Base-by-base conservation (phyloP, 2,329 filamentous ascomycete species). In the Metarhizium guizhouense region DNA sequence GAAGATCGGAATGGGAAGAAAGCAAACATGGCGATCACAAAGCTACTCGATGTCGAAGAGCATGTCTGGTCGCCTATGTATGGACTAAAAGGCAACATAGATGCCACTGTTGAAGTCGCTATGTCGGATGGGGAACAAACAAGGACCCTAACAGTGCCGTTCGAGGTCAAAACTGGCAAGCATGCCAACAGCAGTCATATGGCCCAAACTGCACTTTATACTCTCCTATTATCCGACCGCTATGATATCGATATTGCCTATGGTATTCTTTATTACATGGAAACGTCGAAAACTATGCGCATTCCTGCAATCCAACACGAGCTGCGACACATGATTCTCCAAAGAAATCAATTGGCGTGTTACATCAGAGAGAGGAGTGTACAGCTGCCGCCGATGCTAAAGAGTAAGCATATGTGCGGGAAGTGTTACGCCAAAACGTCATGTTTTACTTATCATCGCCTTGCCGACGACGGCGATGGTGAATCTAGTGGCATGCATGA, bases 21-120 rank as follows among this genome's bases (percentile, higher is more conserved):
- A 61, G 83, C 87, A 11, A 86, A 80, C 56, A 86, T 97, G 80
- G 91, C 88, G 62, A 85, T 99, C 62, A 95, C 86, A 65, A 99
- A 97, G 67, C 77, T 99, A 32, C 85, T 99, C 14, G 94, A 97
- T 67, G 89, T 99, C 10, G 94, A 99, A 68, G 94, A 99, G 70
- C 94, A 97, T 67, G 85, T 99, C 32, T 99, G 94, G 94, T 97
- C 93, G 6, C 94, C 94, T 0, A 93, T 91, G 83, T 99, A 95
- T 67, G 94, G 94, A 0, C 77, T 99, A 16, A 99, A 99, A 70
- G 94, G 94, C 34, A 99, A 97, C 63, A 94, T 99, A 57, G 94
- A 99, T 72, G 94, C 94, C 32, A 97, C 94, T 0, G 88, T 99
- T 1, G 90, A 99, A 72, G 87, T 94, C 16, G 83, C 82, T 0